Evolutionary conservation across 768 basidiomycete genomes (phyloP).

Genomic region (Butyriboletus loyo): DNA sequence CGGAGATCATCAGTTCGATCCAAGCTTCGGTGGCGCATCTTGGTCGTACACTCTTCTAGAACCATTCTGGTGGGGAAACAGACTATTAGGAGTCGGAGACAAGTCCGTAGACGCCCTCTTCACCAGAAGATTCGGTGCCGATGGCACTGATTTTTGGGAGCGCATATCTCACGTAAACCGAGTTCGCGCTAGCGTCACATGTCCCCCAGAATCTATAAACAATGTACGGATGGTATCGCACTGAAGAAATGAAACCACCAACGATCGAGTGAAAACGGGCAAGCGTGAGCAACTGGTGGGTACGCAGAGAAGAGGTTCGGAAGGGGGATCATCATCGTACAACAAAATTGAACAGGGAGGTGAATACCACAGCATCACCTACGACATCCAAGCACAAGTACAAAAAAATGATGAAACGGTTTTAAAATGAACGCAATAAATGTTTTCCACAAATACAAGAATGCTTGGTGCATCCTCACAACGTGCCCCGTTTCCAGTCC

Average conservation of each 20-base stretch:
- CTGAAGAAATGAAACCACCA: neutral
- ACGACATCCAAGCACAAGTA: neutral
- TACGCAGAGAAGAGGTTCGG: neutral
- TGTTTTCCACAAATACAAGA: neutral
- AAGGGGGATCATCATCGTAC: no score
- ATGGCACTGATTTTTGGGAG: neutral
- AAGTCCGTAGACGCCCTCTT: neutral
- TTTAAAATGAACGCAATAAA: neutral
- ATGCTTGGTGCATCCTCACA: constrained; percentile 4
- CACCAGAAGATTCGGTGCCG: neutral
- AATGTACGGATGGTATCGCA: constrained; percentile 6
- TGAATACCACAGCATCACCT: neutral
- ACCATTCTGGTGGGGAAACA: neutral
- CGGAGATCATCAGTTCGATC: neutral
- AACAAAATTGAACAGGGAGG: neutral
- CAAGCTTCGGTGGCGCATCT: neutral
- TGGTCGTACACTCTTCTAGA: neutral
- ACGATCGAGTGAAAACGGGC: neutral
- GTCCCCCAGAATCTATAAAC: neutral
- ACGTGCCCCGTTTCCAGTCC: constrained; percentile 50
- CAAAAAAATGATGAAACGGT: neutral
- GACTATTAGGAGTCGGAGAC: neutral
- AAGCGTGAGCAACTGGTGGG: neutral
- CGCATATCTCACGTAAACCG: neutral
- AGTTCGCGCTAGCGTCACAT: neutral